Percentiles rank a stretch among this genome's conserved stretches.
phyloP scores from a whole-genome alignment of 208 protist species.

The Balamuthia mandrillaris region DNA sequence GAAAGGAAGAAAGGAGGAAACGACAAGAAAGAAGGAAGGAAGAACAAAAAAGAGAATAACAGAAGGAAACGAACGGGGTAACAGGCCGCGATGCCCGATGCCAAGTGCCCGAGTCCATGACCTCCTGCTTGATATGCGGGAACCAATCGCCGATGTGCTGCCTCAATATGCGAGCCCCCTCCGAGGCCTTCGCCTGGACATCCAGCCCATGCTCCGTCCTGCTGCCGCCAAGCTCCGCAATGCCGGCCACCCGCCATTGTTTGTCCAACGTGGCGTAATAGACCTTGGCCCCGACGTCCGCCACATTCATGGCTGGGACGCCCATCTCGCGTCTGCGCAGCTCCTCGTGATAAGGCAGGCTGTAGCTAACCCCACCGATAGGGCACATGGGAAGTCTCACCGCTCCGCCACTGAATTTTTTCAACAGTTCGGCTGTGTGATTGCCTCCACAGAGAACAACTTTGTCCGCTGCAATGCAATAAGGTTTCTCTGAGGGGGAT shows the following conservation, averaged over 20 bases:
- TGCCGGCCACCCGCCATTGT: background rate
- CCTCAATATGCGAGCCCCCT: background rate
- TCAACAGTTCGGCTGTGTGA: background rate
- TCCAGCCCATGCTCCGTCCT: background rate
- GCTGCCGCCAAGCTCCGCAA: slow-evolving; percentile 25
- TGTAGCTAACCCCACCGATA: slow-evolving; percentile 12
- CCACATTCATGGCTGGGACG: slow-evolving; percentile 14
- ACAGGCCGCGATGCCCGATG: background rate
- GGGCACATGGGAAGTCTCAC: slow-evolving; percentile 7
- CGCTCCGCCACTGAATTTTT: background rate
- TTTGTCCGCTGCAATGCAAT: background rate
- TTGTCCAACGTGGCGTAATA: background rate
- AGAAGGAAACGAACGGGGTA: background rate
- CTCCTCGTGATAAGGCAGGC: background rate
- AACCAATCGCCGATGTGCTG: background rate
- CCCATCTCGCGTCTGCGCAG: background rate
- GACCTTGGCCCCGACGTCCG: slow-evolving; percentile 14
- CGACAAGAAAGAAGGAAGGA: background rate
- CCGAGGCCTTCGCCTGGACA: background rate
- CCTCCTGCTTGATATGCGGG: background rate
- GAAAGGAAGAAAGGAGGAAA: background rate
- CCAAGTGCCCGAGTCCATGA: background rate
- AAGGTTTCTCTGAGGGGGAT: no score
- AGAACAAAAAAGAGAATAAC: background rate
- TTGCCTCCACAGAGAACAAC: slow-evolving; percentile 20